phyloP scores from a whole-genome alignment of 2,329 filamentous ascomycete genomes.

The Penicillium aurantiogriseum region DNA sequence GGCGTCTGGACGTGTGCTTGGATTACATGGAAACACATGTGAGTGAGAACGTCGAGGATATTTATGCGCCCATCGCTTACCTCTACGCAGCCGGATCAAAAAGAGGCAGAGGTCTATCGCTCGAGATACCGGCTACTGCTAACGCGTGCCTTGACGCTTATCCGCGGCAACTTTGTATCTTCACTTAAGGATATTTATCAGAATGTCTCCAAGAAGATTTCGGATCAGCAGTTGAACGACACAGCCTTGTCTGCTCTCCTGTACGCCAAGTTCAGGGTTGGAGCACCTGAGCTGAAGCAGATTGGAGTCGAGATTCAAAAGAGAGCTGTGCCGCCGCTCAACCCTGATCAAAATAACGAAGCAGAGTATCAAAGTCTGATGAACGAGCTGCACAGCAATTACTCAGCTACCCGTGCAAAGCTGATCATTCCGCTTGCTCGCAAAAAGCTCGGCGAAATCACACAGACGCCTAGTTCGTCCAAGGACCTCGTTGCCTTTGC shows the following conservation, averaged over 20 bases:
- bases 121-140: constrained; percentile 83
- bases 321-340: constrained; percentile 59
- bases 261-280: constrained; percentile 69
- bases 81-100: constrained; percentile 66
- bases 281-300: constrained; percentile 63
- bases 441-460: constrained; percentile 57
- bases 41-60: constrained; percentile 31
- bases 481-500: constrained; percentile 66
- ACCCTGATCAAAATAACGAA: constrained; percentile 57
- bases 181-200: constrained; percentile 61
- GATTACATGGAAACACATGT: constrained; percentile 89
- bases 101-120: constrained; percentile 82
- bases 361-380: constrained; percentile 66
- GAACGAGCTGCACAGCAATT: constrained; percentile 64
- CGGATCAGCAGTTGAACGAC: constrained; percentile 67
- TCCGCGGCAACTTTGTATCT: constrained; percentile 65
- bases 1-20: constrained; percentile 84
- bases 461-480: constrained; percentile 58
- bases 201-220: constrained; percentile 62
- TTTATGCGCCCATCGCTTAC: constrained; percentile 6
- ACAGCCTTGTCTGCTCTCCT: constrained; percentile 69
- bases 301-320: constrained; percentile 68
- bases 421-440: constrained; percentile 62
- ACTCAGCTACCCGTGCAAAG: constrained; percentile 57
- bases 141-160: constrained; percentile 64